Base-by-base conservation (phyloP, 306 rosid genomes). In the Gynostemma pentaphyllum region DNA sequence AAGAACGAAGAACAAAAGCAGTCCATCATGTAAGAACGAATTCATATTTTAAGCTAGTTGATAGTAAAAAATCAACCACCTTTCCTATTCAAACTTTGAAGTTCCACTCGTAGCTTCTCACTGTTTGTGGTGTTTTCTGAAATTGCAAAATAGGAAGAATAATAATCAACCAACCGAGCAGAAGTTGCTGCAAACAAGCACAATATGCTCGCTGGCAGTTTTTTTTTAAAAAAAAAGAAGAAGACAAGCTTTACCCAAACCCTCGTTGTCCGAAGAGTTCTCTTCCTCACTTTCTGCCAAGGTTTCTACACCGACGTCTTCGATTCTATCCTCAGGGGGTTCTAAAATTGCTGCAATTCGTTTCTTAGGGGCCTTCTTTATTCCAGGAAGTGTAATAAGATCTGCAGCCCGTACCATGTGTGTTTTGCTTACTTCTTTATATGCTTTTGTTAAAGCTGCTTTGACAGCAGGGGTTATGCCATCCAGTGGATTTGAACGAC, bases 341-440 rank as follows among this genome's bases (percentile, higher is more conserved):
- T 92, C 99, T 62, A 92, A 68, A 57, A 84, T 89, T 72, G 96
- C 96, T 44, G 90, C 90, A 75, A 88, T 80, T 46, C 94, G 82
- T 77, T 92, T 92, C 74, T 86, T 92, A 29, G 94, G 88, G 32
- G 72, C 87, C 72, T 82, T 92, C 70, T 82, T 92, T 51, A 84
- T 71, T 69, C 90, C 99, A 64, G 90, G 85, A 74, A 86, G 76
- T 34, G 71, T 73, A 48, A 82, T 69, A 16, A 84, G 75, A 72
- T 86, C 95, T n/a, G 95, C 88, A 54, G 76, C 83, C 71, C 90
- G 74, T 22, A 86, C 94, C 82, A 75, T 84, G 73, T 86, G 75
- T 60, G 77, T 34, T 67, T 74, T 92, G 76, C 85, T 79, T 67
- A 63, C 86, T 68, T 88, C 96, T 77, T 92, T 92, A 75, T 92